Percentiles rank a stretch among this genome's conserved stretches.
Evolutionary conservation across 148 eudicot genomes (phyloP).

Genomic region (Pouteria glomerata): DNA sequence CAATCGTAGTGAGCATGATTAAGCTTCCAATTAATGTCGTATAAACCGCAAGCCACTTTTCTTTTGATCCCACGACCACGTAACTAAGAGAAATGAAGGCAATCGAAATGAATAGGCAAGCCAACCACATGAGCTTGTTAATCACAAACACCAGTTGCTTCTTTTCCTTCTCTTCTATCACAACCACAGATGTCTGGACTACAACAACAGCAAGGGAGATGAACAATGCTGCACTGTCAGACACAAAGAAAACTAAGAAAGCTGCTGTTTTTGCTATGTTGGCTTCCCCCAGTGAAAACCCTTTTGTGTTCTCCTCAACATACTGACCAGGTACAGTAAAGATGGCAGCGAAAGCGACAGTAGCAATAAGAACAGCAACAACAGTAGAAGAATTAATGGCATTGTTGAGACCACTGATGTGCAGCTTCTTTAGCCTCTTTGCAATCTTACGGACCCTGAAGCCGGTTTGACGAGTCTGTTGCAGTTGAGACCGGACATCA

Average conservation of each 20-base stretch:
- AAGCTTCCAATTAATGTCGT: slow-evolving; percentile 72
- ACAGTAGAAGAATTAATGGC: slow-evolving; percentile 92
- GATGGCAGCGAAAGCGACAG: slow-evolving; percentile 95
- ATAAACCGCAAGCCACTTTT: slow-evolving; percentile 77
- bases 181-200: slow-evolving; percentile 90
- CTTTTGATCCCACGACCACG: slow-evolving; percentile 70
- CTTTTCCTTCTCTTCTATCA: slow-evolving; percentile 86
- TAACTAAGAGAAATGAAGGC: slow-evolving; percentile 81
- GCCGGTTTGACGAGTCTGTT: slow-evolving; percentile 83
- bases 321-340: slow-evolving; percentile 94
- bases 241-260: slow-evolving; percentile 73
- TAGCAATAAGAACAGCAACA: slow-evolving; percentile 92
- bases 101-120: slow-evolving; percentile 78
- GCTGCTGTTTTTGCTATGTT: slow-evolving; percentile 63
- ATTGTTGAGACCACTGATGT: slow-evolving; percentile 81
- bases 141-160: slow-evolving; percentile 90
- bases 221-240: slow-evolving; percentile 77
- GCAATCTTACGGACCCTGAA: slow-evolving; percentile 71
- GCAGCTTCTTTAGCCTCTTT: slow-evolving; percentile 79
- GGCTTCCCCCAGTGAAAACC: slow-evolving; percentile 65
- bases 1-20: slow-evolving; percentile 81
- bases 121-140: slow-evolving; percentile 97
- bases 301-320: slow-evolving; percentile 25
- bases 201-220: slow-evolving; percentile 95
- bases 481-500: slow-evolving; percentile 79